phyloP scores from a whole-genome alignment of 2,329 filamentous ascomycete genomes.

The Cercospora sp. region DNA sequence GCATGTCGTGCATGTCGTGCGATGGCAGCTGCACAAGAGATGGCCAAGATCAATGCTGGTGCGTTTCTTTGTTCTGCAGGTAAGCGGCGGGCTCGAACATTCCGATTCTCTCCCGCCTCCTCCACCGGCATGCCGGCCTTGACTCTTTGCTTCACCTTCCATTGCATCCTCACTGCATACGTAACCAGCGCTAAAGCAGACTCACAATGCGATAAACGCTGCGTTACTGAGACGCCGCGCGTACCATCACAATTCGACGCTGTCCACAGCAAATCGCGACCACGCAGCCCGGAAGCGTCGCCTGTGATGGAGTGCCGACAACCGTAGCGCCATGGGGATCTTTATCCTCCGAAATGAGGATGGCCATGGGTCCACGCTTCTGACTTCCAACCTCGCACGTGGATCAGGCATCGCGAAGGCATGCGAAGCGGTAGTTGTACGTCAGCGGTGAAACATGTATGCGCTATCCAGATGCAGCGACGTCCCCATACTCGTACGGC shows the following conservation, averaged over 20 bases:
- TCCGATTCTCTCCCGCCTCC: background rate
- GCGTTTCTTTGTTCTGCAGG: background rate
- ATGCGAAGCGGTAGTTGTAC: background rate
- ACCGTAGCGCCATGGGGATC: slow-evolving; percentile 6
- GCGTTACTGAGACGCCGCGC: background rate
- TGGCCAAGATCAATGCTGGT: background rate
- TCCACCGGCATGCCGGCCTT: background rate
- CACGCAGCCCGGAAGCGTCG: background rate
- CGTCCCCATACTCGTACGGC: background rate
- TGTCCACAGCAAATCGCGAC: background rate
- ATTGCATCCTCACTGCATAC: background rate
- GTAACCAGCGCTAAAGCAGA: background rate
- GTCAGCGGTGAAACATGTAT: background rate
- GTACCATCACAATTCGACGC: background rate
- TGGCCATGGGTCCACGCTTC: background rate
- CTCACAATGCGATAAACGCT: background rate
- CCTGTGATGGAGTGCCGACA: slow-evolving; percentile 13
- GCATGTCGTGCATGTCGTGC: background rate
- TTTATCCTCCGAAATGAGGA: slow-evolving; percentile 8
- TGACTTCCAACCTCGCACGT: background rate
- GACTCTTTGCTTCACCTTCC: slow-evolving; percentile 1
- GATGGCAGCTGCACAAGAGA: background rate
- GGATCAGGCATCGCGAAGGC: background rate
- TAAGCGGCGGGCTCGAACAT: background rate
- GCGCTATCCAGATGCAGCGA: background rate